These are phyloP conservation scores for Lachnellula cervina DNA, from an alignment of 2,329 filamentous ascomycete genomes.

Conservation along the genomic window DNA sequence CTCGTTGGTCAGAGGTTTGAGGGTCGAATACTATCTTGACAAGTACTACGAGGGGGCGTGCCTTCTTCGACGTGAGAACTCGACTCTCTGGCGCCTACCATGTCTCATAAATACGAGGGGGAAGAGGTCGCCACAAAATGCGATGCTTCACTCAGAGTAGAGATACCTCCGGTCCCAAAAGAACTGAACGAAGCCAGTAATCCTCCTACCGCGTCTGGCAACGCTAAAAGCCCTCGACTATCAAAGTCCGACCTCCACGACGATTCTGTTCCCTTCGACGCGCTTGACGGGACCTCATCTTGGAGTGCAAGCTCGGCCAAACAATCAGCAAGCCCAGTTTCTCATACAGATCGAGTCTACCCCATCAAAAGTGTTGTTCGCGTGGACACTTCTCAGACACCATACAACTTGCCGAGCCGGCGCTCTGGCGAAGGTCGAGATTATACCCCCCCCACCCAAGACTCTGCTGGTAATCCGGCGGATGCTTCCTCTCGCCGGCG, in stretches of 20 bases:
- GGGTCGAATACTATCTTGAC: background rate
- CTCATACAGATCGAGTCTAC: slow-evolving; percentile 23
- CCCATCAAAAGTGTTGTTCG: slow-evolving; percentile 28
- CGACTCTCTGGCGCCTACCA: background rate
- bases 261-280: background rate
- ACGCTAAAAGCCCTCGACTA: too few species aligned
- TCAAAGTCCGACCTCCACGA: background rate
- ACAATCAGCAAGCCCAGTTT: slow-evolving; percentile 16
- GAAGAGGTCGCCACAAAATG: background rate
- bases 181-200: background rate
- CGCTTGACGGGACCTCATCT: slow-evolving; percentile 9
- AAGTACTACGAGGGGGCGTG: background rate
- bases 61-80: background rate
- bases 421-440: slow-evolving; percentile 15
- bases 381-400: slow-evolving; percentile 25
- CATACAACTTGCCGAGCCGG: slow-evolving; percentile 12
- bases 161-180: background rate
- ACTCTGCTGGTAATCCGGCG: background rate
- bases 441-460: slow-evolving; percentile 14
- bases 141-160: background rate
- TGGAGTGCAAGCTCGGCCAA: slow-evolving; percentile 18
- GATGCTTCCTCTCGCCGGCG: background rate
- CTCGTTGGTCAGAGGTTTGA: background rate
- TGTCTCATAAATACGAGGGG: background rate
- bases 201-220: background rate